Evolutionary conservation across 2,329 filamentous ascomycete species (phyloP).

Genomic region (Colletotrichum tropicale): DNA sequence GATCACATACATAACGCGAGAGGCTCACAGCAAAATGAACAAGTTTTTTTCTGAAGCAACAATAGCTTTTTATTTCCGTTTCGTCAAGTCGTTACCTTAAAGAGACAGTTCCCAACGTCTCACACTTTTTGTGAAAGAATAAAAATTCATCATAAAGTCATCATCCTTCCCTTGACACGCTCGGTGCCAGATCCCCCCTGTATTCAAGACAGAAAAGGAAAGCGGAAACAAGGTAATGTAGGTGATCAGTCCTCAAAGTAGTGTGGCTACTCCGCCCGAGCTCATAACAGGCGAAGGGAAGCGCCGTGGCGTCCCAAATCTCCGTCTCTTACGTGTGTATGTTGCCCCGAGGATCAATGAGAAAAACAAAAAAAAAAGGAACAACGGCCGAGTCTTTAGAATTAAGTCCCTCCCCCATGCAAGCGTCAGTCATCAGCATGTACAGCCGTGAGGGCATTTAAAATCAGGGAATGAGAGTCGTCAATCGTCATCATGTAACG

Average conservation of each 20-base stretch:
- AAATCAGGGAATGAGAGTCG: conserved; percentile 38
- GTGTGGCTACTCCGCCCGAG: not conserved
- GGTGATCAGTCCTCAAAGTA: not conserved
- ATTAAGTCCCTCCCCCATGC: conserved; percentile 36
- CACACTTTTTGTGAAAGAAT: conserved; percentile 38
- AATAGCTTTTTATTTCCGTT: conserved; percentile 40
- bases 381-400: conserved; percentile 18
- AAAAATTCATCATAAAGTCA: conserved; percentile 32
- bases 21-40: not conserved
- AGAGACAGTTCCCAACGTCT: conserved; percentile 41
- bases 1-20: not conserved
- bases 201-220: conserved; percentile 17
- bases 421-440: conserved; percentile 51
- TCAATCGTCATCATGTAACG: conserved; percentile 38
- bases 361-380: conserved; percentile 9
- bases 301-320: not conserved
- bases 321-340: conserved; percentile 18
- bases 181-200: conserved; percentile 1
- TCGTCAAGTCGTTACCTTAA: conserved; percentile 45
- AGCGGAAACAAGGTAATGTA: conserved; percentile 12
- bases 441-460: conserved; percentile 39
- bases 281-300: conserved; percentile 11
- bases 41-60: conserved; percentile 4
- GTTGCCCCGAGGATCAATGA: not conserved
- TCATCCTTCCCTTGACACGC: conserved; percentile 29